phyloP scores from a whole-genome alignment of 148 eudicot species.

The Amaranthus cruentus region DNA sequence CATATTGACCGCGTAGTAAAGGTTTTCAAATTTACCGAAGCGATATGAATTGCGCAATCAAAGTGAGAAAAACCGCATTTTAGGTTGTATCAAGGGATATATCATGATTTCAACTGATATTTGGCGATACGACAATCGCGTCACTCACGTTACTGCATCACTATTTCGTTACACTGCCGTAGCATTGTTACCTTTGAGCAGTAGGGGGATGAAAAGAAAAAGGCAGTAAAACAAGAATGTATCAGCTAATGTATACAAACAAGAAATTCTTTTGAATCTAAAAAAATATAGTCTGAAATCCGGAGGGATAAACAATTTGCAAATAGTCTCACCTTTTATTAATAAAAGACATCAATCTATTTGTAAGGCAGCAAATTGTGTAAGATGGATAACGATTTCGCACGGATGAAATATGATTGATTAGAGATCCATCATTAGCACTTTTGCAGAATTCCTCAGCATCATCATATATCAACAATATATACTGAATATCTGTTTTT shows the following conservation, averaged over 20 bases:
- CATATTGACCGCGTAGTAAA: no score
- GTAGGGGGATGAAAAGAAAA: not conserved
- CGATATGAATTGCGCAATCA: no score
- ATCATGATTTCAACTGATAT: no score
- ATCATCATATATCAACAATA: slow-evolving; percentile 61
- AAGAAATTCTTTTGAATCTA: not conserved
- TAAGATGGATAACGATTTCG: slow-evolving; percentile 66
- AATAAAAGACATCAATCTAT: slow-evolving; percentile 75
- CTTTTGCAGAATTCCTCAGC: slow-evolving; percentile 87
- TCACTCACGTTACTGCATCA: no score
- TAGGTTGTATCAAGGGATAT: no score
- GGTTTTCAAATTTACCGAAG: no score
- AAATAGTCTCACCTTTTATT: slow-evolving; percentile 57
- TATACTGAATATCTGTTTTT: slow-evolving; percentile 47
- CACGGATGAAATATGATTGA: slow-evolving; percentile 55
- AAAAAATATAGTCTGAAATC: no score
- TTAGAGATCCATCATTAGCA: slow-evolving; percentile 49
- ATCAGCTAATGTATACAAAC: not conserved
- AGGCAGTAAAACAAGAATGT: not conserved
- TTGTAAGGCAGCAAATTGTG: slow-evolving; percentile 73
- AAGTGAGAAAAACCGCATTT: no score
- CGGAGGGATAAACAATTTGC: no score
- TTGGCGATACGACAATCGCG: no score
- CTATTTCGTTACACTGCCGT: no score
- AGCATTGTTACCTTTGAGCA: no score